Percentiles rank a stretch among this genome's conserved stretches.
phyloP scores from a whole-genome alignment of 1,284 basidiomycete species.

The Apiotrichum domesticum region DNA sequence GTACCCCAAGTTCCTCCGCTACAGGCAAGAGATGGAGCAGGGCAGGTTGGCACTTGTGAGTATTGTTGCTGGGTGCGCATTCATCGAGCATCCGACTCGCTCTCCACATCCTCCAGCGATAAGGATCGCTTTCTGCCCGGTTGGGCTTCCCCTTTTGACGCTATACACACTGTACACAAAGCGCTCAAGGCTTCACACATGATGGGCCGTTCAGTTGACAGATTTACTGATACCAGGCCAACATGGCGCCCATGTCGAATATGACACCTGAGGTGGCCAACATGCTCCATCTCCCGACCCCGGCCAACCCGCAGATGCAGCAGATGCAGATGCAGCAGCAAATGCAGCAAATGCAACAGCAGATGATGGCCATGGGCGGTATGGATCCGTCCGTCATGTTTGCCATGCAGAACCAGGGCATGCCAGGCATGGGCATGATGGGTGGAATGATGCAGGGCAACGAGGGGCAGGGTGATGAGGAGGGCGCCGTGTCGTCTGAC shows the following conservation, averaged over 20 bases:
- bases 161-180: no score
- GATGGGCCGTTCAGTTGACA: not conserved
- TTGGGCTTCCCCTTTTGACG: no score
- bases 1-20: constrained; percentile 87
- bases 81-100: no score
- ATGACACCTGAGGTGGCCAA: constrained; percentile 34
- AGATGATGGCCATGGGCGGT: constrained; percentile 38
- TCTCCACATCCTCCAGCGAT: no score
- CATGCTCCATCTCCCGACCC: constrained; percentile 22
- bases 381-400: constrained; percentile 42
- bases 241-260: constrained; percentile 25
- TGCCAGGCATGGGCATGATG: constrained; percentile 19
- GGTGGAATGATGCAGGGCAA: constrained; percentile 9
- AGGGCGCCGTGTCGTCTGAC: not conserved
- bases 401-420: constrained; percentile 23
- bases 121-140: no score
- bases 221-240: constrained; percentile 21
- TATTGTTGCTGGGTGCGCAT: constrained; percentile 24
- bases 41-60: constrained; percentile 47
- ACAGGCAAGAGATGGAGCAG: constrained; percentile 71
- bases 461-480: constrained; percentile 2
- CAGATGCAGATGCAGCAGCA: constrained; percentile 49
- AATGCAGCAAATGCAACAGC: constrained; percentile 34
- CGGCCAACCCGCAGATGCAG: constrained; percentile 15
- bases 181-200: no score